Evolutionary conservation across 495 filamentous ascomycete genomes (phyloP), one percentile per base, ranked within the genome.

Genomic region (Talaromyces wortmannii): DNA sequence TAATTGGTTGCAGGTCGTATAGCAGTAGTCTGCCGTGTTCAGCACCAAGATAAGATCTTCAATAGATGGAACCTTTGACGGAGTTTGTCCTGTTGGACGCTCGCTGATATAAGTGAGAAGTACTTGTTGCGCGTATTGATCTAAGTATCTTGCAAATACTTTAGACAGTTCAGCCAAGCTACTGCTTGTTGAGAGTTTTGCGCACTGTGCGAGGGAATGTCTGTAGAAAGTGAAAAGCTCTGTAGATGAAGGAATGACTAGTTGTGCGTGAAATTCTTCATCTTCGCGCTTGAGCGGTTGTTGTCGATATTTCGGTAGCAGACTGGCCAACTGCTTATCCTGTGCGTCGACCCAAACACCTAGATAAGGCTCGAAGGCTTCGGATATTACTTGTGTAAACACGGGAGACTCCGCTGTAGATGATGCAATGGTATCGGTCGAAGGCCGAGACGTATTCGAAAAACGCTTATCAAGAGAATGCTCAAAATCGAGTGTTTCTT

Each of bases 191-290:
- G 94, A 97, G 2, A 98, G 82, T 69, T 96, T 97, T 10, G 95
- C 91, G 65, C 94, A 98, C 71, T 97, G 95, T 5, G 91, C 88
- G 12, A 98, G 73, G 3, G 89, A 89, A 45, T 89, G 79, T 42
- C 95, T 88, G 67, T 98, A 98, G 62, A 97, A 96, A 57, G 92
- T 90, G 70, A 98, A 98, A 10, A 98, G 83, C 63, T 98, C 94
- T 47, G 92, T 96, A 4, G 95, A 96, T 0, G 92, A 97, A 2
- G 90, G 77, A 44, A 96, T 89, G 52, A 96, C 94, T n/a, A 84
- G 81, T 62, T 96, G 88, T 0, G 89, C 76, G 36, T 89, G 87
- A 70, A 97, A 96, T 48, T 98, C 94, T 65, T 98, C 94, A 53
- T 97, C 92, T 1, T 81, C 71, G 11, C 87, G 83, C 18, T 89